Evolutionary conservation across 1,284 basidiomycete species (phyloP).

Genomic region (Chiua sp.): DNA sequence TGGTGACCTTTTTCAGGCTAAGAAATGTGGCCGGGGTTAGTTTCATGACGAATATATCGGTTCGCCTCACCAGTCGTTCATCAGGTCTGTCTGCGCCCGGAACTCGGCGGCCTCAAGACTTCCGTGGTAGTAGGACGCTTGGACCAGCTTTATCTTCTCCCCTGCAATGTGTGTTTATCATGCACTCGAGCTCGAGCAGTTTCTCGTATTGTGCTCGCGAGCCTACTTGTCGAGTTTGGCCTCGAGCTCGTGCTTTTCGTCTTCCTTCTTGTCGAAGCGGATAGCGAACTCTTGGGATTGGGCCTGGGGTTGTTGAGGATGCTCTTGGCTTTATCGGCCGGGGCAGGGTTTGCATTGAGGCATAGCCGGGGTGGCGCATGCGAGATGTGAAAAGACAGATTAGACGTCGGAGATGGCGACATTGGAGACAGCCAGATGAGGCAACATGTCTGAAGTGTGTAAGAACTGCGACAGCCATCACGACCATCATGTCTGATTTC

Average conservation of each 20-base stretch:
- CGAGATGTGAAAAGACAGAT: constrained; percentile 94
- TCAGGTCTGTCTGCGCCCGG: constrained; percentile 88
- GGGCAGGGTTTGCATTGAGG: constrained; percentile 75
- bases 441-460: constrained; percentile 52
- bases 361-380: constrained; percentile 94
- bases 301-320: constrained; percentile 78
- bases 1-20: constrained; percentile 93
- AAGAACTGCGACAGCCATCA: too few species aligned
- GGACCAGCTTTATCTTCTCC: constrained; percentile 78
- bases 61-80: constrained; percentile 83
- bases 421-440: constrained; percentile 85
- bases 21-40: background rate
- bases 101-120: constrained; percentile 86
- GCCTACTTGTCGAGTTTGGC: constrained; percentile 83
- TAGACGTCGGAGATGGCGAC: constrained; percentile 65
- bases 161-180: constrained; percentile 85
- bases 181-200: constrained; percentile 84
- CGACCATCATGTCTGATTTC: too few species aligned
- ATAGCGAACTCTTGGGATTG: constrained; percentile 86
- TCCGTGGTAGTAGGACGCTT: constrained; percentile 71
- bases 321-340: constrained; percentile 68
- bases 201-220: constrained; percentile 84
- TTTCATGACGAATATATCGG: background rate
- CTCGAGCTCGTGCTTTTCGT: constrained; percentile 82
- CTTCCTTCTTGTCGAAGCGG: constrained; percentile 84